These are phyloP conservation scores for Kuraishia molischiana DNA, from an alignment of 805 yeast genomes.

Conservation along the genomic window DNA sequence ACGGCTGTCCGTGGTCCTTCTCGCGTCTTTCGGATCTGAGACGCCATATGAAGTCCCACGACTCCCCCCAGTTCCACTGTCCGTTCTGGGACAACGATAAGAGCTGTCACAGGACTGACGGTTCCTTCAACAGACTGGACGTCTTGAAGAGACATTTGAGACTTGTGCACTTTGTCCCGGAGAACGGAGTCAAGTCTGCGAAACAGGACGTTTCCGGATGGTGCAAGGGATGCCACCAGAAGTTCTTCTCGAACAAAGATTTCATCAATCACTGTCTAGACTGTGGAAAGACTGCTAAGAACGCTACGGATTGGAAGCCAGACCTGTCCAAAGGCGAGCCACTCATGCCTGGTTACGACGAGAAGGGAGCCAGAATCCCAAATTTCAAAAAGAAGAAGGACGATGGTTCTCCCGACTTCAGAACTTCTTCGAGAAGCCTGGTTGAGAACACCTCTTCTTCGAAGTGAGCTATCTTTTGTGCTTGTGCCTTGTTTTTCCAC, in stretches of 20 bases:
- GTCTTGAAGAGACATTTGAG: slow-evolving; percentile 65
- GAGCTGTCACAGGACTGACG: slow-evolving; percentile 69
- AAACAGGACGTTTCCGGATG: slow-evolving; percentile 48
- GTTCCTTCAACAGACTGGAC: slow-evolving; percentile 65
- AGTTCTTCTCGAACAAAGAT: slow-evolving; percentile 41
- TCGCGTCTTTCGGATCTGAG: slow-evolving; percentile 60
- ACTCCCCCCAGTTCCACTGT: slow-evolving; percentile 57
- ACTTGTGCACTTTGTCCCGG: slow-evolving; percentile 51
- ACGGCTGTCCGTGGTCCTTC: slow-evolving; percentile 44
- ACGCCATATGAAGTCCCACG: slow-evolving; percentile 59
- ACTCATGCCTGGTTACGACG: background rate
- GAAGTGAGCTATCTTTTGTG: too few species aligned
- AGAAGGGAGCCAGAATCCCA: background rate
- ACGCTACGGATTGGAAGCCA: background rate
- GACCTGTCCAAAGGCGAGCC: background rate
- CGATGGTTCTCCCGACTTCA: too few species aligned
- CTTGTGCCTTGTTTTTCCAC: too few species aligned
- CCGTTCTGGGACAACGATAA: slow-evolving; percentile 65
- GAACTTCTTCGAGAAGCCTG: too few species aligned
- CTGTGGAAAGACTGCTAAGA: slow-evolving; percentile 32
- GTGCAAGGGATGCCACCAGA: slow-evolving; percentile 55
- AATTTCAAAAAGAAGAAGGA: background rate
- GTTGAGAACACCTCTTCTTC: too few species aligned
- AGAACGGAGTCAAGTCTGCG: slow-evolving; percentile 10
- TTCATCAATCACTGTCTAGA: slow-evolving; percentile 58